Percentiles rank a stretch among this genome's conserved stretches.
Evolutionary conservation across 2,329 filamentous ascomycete genomes (phyloP).

Genomic region (Cryphonectria japonica): DNA sequence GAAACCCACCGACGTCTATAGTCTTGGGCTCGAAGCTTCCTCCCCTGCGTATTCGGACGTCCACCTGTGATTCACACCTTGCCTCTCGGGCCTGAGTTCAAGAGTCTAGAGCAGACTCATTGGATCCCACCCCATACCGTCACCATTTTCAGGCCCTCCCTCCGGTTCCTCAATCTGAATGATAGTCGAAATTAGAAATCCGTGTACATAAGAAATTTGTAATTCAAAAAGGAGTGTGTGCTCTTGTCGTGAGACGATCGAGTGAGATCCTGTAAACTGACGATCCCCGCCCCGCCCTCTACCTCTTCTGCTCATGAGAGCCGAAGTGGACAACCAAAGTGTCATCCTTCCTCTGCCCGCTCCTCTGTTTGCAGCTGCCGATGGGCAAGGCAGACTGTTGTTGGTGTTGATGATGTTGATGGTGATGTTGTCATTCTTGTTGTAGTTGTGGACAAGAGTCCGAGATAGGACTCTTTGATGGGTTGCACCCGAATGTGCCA

Average conservation of each 20-base stretch:
- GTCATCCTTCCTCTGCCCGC: background rate
- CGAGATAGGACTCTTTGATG: background rate
- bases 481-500: constrained; percentile 11
- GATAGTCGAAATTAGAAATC: constrained; percentile 2
- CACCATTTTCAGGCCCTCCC: constrained; percentile 10
- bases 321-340: constrained; percentile 1
- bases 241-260: constrained; percentile 29
- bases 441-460: background rate
- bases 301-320: constrained; percentile 7
- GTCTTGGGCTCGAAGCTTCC: constrained; percentile 23
- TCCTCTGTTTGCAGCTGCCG: background rate
- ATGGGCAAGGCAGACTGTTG: constrained; percentile 6
- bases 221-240: constrained; percentile 25
- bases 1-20: constrained; percentile 28
- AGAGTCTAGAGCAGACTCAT: constrained; percentile 6
- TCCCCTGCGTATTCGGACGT: constrained; percentile 18
- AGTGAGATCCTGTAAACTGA: constrained; percentile 19
- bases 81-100: constrained; percentile 13
- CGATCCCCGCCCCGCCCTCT: constrained; percentile 3
- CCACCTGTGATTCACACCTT: constrained; percentile 5
- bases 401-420: background rate
- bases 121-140: constrained; percentile 14
- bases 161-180: constrained; percentile 10
- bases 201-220: constrained; percentile 12
- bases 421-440: background rate